Percentiles rank a stretch among this genome's conserved stretches.
Conservation (phyloP, 768 basidiomycete genomes). For the Vararia minispora region DNA sequence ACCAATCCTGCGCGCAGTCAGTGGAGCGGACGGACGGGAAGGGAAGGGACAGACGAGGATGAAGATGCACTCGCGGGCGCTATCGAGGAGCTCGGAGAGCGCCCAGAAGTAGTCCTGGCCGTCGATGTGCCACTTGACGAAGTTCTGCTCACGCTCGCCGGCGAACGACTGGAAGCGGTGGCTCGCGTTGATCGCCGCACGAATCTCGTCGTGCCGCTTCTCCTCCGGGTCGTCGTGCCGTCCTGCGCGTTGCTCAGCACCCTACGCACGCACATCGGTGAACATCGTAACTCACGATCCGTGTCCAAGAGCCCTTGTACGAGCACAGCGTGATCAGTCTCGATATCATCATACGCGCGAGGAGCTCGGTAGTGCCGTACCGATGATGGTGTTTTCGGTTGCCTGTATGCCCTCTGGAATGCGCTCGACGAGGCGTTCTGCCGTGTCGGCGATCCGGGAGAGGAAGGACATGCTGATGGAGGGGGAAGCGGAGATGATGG, state of each 20-base stretch:
- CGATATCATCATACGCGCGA: no score
- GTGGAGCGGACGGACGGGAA: not conserved
- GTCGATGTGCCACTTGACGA: slow-evolving; percentile 88
- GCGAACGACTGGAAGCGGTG: slow-evolving; percentile 91
- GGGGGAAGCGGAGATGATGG: no score
- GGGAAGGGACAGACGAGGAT: slow-evolving; percentile 45
- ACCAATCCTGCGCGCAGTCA: slow-evolving; percentile 53
- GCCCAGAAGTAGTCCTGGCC: slow-evolving; percentile 98
- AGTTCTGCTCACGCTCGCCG: slow-evolving; percentile 50
- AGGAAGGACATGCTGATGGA: slow-evolving; percentile 9
- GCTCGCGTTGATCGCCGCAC: slow-evolving; percentile 59
- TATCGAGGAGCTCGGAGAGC: slow-evolving; percentile 79
- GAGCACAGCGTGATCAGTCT: not conserved
- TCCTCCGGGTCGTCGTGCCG: slow-evolving; percentile 75
- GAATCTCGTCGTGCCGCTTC: slow-evolving; percentile 54
- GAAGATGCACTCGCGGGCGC: slow-evolving; percentile 74
- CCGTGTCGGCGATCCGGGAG: no score
- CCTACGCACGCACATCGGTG: not conserved
- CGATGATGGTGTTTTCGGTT: slow-evolving; percentile 13
- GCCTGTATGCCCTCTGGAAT: slow-evolving; percentile 17
- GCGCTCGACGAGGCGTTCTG: slow-evolving; percentile 11
- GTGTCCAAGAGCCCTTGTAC: slow-evolving; percentile 11
- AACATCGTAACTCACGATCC: slow-evolving; percentile 8
- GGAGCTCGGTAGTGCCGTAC: no score
- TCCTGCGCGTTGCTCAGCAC: slow-evolving; percentile 17